Evolutionary conservation across 345 rosid genomes (phyloP), one percentile per base, ranked within the genome.

Genomic region (Zanthoxylum bungeanum): DNA sequence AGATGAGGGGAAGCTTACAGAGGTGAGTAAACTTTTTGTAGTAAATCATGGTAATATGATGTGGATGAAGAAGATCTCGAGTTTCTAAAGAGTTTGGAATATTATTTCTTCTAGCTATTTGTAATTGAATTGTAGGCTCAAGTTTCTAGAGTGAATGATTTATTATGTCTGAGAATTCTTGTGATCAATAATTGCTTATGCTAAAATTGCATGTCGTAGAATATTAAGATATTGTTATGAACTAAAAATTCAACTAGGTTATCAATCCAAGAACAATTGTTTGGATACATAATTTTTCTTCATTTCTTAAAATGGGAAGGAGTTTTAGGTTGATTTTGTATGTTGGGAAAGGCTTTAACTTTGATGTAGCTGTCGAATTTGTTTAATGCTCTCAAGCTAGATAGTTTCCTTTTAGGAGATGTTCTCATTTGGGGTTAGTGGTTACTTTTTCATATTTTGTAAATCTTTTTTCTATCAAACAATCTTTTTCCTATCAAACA

Each of bases 1-100:
- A 83, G 96, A 95, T 75, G 99, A 92, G 78, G 98, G 98, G 82
- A 95, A 92, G 86, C 87, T 95, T 79, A 87, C 96, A 56, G 89
- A 89, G 93, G 99, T 94, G 60, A 50, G 92, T 81, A 51, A 17
- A 58, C 66, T 73, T 22, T 59, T 78, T 36, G 4, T 40, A 68
- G 17, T 40, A 25, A 9, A 46, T 66, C 22, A 24, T 37, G 50
- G 71, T 75, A 46, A 68, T 6, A 52, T 71, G 63, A 52, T 19
- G 63, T 21, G 9, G 69, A 34, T 44, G 56, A 28, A 12, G 73
- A 59, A 72, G 37, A 36, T 4, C 25, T 40, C 53, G 42, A 22
- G 14, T 60, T 68, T 68, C 31, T 24, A 19, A 4, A 36, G 51
- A 56, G 53, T 59, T 51, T 25, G 12, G 36, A 63, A 24, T 66